These are phyloP conservation scores for Leccinellum luteum DNA, from an alignment of 768 basidiomycete species.

Conservation along the genomic window DNA sequence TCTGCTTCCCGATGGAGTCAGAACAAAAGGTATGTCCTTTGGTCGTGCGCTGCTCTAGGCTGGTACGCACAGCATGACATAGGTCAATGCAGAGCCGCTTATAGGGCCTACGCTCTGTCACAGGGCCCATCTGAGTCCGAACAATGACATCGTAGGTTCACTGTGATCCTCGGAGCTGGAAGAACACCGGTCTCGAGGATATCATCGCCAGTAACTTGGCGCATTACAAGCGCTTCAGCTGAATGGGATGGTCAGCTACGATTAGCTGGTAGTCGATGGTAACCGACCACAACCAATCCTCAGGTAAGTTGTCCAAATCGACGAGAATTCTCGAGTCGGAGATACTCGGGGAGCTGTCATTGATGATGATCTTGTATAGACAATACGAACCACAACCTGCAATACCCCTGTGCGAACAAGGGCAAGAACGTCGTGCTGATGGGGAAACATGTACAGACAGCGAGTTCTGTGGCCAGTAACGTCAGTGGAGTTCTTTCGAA, in stretches of 20 bases:
- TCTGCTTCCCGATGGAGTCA: constrained; percentile 35
- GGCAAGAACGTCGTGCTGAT: constrained; percentile 25
- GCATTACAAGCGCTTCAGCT: not conserved
- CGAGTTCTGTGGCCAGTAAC: not conserved
- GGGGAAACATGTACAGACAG: constrained; percentile 40
- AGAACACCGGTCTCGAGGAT: too few species aligned
- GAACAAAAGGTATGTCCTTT: constrained; percentile 17
- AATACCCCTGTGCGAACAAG: not conserved
- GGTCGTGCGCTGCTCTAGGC: not conserved
- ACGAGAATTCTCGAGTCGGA: not conserved
- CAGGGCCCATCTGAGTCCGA: not conserved
- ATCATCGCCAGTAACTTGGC: not conserved
- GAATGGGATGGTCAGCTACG: not conserved
- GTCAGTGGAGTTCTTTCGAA: constrained; percentile 9
- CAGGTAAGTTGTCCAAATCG: not conserved
- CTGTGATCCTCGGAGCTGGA: too few species aligned
- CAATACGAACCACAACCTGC: too few species aligned
- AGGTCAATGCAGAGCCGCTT: not conserved
- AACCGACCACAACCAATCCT: not conserved
- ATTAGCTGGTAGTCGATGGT: not conserved
- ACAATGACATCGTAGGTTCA: too few species aligned
- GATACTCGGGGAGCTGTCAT: not conserved
- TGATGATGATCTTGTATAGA: not conserved
- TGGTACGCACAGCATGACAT: not conserved
- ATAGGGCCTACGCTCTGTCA: not conserved